Evolutionary conservation across 2,329 filamentous ascomycete genomes (phyloP), one percentile per base, ranked within the genome.

Genomic region (Talaromyces piceae): DNA sequence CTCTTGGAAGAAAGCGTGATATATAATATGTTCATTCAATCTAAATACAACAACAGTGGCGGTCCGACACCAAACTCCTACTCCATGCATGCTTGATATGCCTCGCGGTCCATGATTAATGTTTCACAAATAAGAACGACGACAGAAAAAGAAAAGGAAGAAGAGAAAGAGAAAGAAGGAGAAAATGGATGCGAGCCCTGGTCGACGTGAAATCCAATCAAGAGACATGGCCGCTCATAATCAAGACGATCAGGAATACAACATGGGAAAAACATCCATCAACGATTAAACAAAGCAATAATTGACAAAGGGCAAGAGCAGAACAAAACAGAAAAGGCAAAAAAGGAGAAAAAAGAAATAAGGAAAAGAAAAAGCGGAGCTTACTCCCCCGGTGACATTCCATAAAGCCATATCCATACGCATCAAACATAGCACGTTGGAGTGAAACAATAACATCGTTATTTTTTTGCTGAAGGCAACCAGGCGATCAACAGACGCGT

Each of bases 81-180:
- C 62, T 59, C 65, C 63, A 69, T 69, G 66, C 66, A 68, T 66
- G 63, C 59, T 59, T 60, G 39, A 45, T 52, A 28, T 48, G 46
- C 46, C 46, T 48, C 33, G 39, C 39, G 46, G 46, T 25, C 46
- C 37, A 41, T 48, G 46, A 30, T 47, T 45, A 63, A 61, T 56
- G 61, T 56, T 49, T 52, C 44, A 54, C 57, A 53, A 52, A 54
- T n/a, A n/a, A n/a, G n/a, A n/a, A n/a, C n/a, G n/a, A n/a, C n/a
- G n/a, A n/a, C n/a, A 58, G 53, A 60, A 56, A 57, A 55, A 59
- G 56, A 62, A 59, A 60, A 56, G 49, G 31, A 45, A 52, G 49
- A 28, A 39, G 46, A 41, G 46, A 28, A 31, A 49, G 45, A 51
- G 27, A 41, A 45, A 41, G 30, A 41, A 20, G 12, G 11, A 18